Base-by-base conservation (phyloP, 495 filamentous ascomycete genomes). In the Lasiosphaeris hirsuta region DNA sequence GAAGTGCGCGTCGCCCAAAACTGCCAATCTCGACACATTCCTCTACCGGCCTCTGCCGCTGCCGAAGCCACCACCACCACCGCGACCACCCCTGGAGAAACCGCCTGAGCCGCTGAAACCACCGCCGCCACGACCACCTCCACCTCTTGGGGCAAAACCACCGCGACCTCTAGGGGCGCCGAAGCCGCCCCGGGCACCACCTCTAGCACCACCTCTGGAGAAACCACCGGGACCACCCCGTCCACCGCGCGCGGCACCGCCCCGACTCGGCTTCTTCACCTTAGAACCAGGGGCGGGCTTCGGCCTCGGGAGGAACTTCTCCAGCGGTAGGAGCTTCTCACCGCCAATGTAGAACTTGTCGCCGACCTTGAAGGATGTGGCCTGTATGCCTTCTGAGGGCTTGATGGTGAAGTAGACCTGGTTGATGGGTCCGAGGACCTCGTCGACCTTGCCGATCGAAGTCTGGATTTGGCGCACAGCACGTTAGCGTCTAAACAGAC, bases 401-500 rank as follows among this genome's bases (percentile, higher is more conserved):
- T 97, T 97, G 72, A 98, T 84, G 57, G 94, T 97, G 84, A 98
- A 98, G 79, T 86, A 96, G 57, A 97, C 91, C 72, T 96, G 87
- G 79, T 95, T 97, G 71, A 98, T 86, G 50, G 93, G 90, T 39
- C 92, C 92, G 50, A 97, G 84, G 58, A 97, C 90, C 79, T 97
- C 92, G 78, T 96, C 91, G 69, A 96, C 88, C 77, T 95, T 93
- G 75, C 89, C 91, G 73, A 96, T 81, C 66, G 86, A 78, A 46
- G 90, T 87, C 84, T 92, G 75, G 53, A 75, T 72, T 17, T n/a
- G 13, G 14, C 10, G 17, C 13, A n/a, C 43, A 13, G 30, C 13
- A 15, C 9, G 8, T 30, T 19, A 14, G 54, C 33, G 19, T 38
- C n/a, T 15, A 34, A n/a, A 6, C 19, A n/a, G 53, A 17, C 17